These are phyloP conservation scores for Maudiozyma barnettii DNA, from an alignment of 805 yeast genomes.

Conservation along the genomic window DNA sequence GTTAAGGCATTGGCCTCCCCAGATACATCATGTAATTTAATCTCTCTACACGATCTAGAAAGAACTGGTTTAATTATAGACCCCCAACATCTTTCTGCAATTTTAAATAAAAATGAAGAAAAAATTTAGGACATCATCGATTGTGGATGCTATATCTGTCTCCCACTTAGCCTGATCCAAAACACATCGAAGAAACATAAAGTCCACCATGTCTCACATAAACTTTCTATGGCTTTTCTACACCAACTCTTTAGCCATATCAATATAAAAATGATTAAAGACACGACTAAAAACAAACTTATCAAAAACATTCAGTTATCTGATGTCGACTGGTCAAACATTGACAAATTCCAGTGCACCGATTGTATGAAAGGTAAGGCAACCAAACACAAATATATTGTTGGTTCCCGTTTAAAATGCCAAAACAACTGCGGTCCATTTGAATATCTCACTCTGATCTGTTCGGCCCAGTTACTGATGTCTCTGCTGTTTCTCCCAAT, in stretches of 20 bases:
- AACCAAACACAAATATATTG: slow-evolving; percentile 49
- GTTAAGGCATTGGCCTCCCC: background rate
- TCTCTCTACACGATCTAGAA: background rate
- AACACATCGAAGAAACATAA: background rate
- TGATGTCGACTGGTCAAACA: slow-evolving; percentile 12
- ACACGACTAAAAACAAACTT: background rate
- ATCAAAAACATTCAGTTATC: background rate
- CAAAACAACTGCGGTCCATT: slow-evolving; percentile 3
- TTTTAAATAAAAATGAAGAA: background rate
- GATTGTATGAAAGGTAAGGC: slow-evolving; percentile 57
- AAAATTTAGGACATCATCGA: background rate
- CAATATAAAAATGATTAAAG: background rate
- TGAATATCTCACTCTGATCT: slow-evolving; percentile 6
- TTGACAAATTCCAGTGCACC: slow-evolving; percentile 58
- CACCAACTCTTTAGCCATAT: slow-evolving; percentile 1
- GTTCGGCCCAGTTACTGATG: slow-evolving; percentile 5
- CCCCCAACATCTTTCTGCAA: background rate
- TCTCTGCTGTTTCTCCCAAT: background rate
- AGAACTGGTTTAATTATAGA: background rate
- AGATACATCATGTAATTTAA: background rate
- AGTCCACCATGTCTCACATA: background rate
- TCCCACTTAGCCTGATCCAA: background rate
- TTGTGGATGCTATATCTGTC: background rate
- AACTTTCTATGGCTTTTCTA: background rate
- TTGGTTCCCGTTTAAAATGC: slow-evolving; percentile 54